These are phyloP conservation scores for Lophiostoma macrostomum DNA, from an alignment of 495 filamentous ascomycete genomes.

Conservation along the genomic window DNA sequence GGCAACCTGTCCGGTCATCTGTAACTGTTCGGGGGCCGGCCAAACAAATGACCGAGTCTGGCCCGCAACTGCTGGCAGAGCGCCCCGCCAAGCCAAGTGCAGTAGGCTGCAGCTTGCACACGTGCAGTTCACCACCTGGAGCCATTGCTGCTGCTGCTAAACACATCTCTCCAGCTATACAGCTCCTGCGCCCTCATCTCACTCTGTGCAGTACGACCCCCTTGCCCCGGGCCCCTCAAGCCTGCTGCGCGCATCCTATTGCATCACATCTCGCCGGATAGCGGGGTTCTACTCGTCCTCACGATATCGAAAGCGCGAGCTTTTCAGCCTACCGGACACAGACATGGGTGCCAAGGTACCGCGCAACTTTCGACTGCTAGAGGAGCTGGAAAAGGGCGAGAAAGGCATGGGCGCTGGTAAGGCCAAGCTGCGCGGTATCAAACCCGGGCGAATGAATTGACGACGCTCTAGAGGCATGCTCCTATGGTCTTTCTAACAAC, in stretches of 20 bases:
- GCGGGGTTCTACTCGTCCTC: slow-evolving; percentile 13
- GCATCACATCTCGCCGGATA: neutral
- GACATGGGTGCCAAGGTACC: slow-evolving; percentile 81
- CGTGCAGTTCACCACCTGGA: too few species aligned
- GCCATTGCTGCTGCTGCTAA: too few species aligned
- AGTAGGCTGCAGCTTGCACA: neutral
- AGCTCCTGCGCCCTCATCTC: too few species aligned
- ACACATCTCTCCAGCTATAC: too few species aligned
- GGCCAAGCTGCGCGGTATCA: neutral
- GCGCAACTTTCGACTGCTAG: slow-evolving; percentile 90
- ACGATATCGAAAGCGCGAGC: too few species aligned
- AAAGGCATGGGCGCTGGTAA: slow-evolving; percentile 92
- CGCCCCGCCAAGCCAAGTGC: slow-evolving; percentile 2
- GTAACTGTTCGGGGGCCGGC: neutral
- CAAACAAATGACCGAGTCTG: neutral
- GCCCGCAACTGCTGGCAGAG: neutral
- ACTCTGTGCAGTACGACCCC: too few species aligned
- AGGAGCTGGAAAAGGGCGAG: slow-evolving; percentile 98
- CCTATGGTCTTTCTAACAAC: slow-evolving; percentile 90
- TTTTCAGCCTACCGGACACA: neutral
- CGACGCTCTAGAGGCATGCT: slow-evolving; percentile 73
- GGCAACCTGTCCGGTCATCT: slow-evolving; percentile 3
- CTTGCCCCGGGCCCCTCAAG: too few species aligned
- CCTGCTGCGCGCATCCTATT: too few species aligned
- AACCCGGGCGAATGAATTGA: neutral